phyloP scores from a whole-genome alignment of 2,329 filamentous ascomycete species.

The Akanthomyces dipterigenus region DNA sequence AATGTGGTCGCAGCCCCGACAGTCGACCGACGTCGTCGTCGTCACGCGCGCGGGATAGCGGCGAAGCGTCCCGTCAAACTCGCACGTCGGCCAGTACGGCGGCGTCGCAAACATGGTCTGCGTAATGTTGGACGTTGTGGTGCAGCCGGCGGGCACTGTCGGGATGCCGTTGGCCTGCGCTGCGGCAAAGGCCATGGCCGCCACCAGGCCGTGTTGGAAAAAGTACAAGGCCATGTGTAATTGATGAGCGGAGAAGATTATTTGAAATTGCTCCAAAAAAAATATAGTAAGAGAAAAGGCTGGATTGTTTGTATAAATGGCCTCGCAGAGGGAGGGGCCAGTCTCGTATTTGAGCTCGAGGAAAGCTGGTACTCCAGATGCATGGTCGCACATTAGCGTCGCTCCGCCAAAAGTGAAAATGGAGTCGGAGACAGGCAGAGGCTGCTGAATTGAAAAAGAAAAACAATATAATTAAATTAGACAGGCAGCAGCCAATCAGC shows the following conservation, averaged over 20 bases:
- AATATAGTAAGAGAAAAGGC: not conserved
- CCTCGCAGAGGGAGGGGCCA: not conserved
- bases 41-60: conserved; percentile 23
- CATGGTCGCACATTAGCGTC: too few relatives aligned
- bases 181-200: not conserved
- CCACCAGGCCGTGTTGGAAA: not conserved
- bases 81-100: conserved; percentile 24
- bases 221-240: not conserved
- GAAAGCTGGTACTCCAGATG: too few relatives aligned
- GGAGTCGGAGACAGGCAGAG: too few relatives aligned
- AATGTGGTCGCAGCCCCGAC: conserved; percentile 25
- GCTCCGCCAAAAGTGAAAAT: too few relatives aligned
- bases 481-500: too few relatives aligned
- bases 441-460: too few relatives aligned
- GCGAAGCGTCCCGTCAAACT: conserved; percentile 18
- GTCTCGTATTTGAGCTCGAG: too few relatives aligned
- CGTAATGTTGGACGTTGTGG: conserved; percentile 21
- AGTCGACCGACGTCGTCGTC: conserved; percentile 22
- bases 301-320: not conserved
- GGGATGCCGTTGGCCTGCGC: not conserved
- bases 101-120: conserved; percentile 19
- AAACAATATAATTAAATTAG: too few relatives aligned
- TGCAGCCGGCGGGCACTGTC: conserved; percentile 19
- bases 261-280: not conserved
- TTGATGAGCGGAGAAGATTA: not conserved